phyloP scores from a whole-genome alignment of 371 early-diverging fungal genomes.

The Fennellomyces sp. region DNA sequence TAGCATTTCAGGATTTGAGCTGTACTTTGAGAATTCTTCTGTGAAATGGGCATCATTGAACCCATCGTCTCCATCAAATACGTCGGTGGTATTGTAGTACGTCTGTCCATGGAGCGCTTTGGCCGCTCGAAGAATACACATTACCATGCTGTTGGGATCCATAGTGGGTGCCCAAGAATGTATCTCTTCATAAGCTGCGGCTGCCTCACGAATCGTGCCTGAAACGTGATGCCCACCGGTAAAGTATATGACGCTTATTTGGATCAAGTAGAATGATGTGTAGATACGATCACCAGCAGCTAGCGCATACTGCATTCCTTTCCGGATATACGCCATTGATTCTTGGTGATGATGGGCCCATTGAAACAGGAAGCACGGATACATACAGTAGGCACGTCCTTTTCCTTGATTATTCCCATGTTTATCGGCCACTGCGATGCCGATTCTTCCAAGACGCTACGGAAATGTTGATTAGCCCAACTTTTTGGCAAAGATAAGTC shows the following conservation, averaged over 20 bases:
- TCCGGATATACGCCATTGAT: constrained; percentile 10
- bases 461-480: neutral
- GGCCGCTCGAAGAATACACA: constrained; percentile 39
- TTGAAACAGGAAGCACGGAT: constrained; percentile 25
- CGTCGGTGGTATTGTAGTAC: constrained; percentile 14
- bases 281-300: constrained; percentile 47
- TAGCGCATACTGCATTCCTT: constrained; percentile 13
- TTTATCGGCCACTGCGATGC: constrained; percentile 29
- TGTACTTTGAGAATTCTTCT: constrained; percentile 29
- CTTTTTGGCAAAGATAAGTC: neutral
- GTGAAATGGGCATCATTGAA: constrained; percentile 44
- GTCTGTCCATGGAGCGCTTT: constrained; percentile 48
- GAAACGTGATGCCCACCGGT: constrained; percentile 23
- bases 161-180: constrained; percentile 39
- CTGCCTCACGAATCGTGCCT: constrained; percentile 27
- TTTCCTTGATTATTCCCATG: constrained; percentile 31
- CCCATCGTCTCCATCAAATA: constrained; percentile 49
- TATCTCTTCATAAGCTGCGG: constrained; percentile 35
- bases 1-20: constrained; percentile 27
- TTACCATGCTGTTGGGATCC: constrained; percentile 28
- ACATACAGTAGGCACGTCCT: constrained; percentile 33
- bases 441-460: constrained; percentile 32
- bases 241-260: constrained; percentile 22
- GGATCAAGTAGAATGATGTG: constrained; percentile 30
- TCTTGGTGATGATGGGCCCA: constrained; percentile 41